Evolutionary conservation across 2,329 filamentous ascomycete genomes (phyloP).

Genomic region (Alternaria arbusti): DNA sequence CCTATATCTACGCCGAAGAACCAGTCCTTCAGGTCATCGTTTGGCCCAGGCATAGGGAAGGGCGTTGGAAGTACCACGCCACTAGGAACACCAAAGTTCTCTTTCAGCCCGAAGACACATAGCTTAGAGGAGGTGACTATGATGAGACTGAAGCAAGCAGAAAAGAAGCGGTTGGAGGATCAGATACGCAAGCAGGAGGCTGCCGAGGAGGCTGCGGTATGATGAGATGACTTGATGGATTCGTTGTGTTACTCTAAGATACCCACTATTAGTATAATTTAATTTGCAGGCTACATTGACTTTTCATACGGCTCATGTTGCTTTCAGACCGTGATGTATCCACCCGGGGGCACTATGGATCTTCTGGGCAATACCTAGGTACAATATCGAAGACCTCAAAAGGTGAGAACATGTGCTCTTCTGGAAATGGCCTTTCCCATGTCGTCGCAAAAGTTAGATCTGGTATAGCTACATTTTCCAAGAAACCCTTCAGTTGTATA

Average conservation of each 20-base stretch:
- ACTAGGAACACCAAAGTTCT: slow-evolving; percentile 49
- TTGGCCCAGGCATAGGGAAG: slow-evolving; percentile 26
- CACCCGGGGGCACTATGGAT: rapidly evolving
- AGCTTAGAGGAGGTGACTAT: slow-evolving; percentile 52
- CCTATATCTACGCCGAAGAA: slow-evolving; percentile 34
- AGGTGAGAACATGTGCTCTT: background rate
- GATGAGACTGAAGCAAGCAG: slow-evolving; percentile 54
- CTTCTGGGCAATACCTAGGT: background rate
- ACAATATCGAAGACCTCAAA: background rate
- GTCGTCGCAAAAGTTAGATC: background rate
- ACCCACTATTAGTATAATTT: slow-evolving; percentile 2
- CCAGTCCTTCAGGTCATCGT: slow-evolving; percentile 37
- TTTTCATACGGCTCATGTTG: rapidly evolving
- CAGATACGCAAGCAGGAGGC: slow-evolving; percentile 52
- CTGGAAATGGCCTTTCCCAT: background rate
- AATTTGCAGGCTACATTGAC: background rate
- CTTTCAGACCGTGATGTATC: background rate
- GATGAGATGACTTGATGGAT: background rate
- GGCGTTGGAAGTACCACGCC: slow-evolving; percentile 28
- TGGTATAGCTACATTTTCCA: background rate
- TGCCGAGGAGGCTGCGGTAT: slow-evolving; percentile 24
- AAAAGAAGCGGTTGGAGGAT: slow-evolving; percentile 53
- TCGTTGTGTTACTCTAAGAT: background rate
- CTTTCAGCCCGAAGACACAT: slow-evolving; percentile 48
- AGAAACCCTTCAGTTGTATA: background rate